Evolutionary conservation across 2,329 filamentous ascomycete genomes (phyloP).

Genomic region (Xylaria hypoxylon): DNA sequence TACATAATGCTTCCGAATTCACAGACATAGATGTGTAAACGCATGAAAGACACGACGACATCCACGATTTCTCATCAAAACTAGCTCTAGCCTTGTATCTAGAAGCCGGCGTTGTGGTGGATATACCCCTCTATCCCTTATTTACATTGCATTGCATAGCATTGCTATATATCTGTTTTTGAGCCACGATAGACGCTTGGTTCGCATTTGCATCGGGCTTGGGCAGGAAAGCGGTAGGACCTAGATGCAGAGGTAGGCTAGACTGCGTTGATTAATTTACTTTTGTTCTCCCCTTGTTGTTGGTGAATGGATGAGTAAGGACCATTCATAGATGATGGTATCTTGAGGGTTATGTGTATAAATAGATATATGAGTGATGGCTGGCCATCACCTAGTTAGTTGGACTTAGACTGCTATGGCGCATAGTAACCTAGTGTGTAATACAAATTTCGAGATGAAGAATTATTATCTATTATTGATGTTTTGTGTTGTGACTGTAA

Average conservation of each 20-base stretch:
- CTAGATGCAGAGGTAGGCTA: too few relatives aligned
- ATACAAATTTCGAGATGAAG: not conserved
- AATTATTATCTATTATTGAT: too few relatives aligned
- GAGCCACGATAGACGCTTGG: not conserved
- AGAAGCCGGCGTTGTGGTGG: slow-evolving; percentile 2
- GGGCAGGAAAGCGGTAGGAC: not conserved
- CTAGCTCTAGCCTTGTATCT: not conserved
- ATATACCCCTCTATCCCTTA: slow-evolving; percentile 5
- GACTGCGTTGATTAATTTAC: too few relatives aligned
- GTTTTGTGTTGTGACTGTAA: not conserved
- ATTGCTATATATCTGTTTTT: slow-evolving; percentile 8
- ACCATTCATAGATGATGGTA: not conserved
- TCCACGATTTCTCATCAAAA: slow-evolving; percentile 5
- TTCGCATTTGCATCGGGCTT: slow-evolving; percentile 4
- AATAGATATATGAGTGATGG: not conserved
- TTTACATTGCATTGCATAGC: slow-evolving; percentile 4
- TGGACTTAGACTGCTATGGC: not conserved
- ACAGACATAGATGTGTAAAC: slow-evolving; percentile 3
- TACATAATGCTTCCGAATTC: not conserved
- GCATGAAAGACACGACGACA: slow-evolving; percentile 6
- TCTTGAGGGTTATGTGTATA: slow-evolving; percentile 14
- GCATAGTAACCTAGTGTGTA: slow-evolving; percentile 1
- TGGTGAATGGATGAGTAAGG: slow-evolving; percentile 1
- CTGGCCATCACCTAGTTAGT: slow-evolving; percentile 2
- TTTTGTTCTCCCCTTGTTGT: slow-evolving; percentile 7